phyloP scores from a whole-genome alignment of 1,139 yeast species.

The Suhomyces chickasaworum region DNA sequence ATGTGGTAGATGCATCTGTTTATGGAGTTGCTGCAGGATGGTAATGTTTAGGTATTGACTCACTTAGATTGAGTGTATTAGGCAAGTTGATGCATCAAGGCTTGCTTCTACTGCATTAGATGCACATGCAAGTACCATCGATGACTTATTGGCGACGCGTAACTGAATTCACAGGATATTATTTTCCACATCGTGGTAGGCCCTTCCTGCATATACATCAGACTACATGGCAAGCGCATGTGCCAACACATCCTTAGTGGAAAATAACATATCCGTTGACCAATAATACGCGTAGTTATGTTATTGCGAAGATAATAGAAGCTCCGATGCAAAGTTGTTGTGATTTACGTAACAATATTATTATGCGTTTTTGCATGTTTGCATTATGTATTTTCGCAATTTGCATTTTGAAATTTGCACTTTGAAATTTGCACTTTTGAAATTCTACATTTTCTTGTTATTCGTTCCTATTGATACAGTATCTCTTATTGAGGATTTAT shows the following conservation, averaged over 20 bases:
- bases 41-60: neutral
- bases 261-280: neutral
- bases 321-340: neutral
- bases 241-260: too few species aligned
- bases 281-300: neutral
- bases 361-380: too few species aligned
- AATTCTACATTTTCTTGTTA: too few species aligned
- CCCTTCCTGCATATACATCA: neutral
- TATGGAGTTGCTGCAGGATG: too few species aligned
- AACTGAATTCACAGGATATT: neutral
- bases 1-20: too few species aligned
- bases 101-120: neutral
- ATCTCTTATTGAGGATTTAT: neutral
- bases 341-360: neutral
- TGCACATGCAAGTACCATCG: neutral
- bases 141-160: neutral
- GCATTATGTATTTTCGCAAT: too few species aligned
- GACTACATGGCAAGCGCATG: too few species aligned
- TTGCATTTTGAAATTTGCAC: too few species aligned
- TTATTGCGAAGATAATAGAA: neutral
- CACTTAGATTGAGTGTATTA: neutral
- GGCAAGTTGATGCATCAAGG: neutral
- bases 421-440: too few species aligned
- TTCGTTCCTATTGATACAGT: conserved; percentile 3
- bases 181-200: neutral